Percentiles rank a stretch among this genome's conserved stretches.
These are phyloP conservation scores for Prunus campanulata DNA, from an alignment of 306 rosid species.

Conservation along the genomic window DNA sequence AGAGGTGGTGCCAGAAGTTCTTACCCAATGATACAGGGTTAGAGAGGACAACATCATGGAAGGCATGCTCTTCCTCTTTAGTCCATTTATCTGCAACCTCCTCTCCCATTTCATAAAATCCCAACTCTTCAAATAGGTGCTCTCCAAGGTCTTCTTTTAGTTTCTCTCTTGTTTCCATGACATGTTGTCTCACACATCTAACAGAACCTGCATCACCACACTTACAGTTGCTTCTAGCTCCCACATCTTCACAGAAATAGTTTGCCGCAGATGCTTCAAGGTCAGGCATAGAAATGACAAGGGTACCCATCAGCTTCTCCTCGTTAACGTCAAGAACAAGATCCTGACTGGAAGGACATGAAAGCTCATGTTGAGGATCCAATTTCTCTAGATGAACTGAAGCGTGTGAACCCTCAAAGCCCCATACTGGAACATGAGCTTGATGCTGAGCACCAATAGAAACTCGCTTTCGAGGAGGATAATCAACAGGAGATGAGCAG, in stretches of 20 bases:
- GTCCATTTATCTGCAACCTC: conserved; percentile 30
- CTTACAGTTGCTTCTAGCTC: conserved; percentile 19
- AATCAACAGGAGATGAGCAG: conserved; percentile 20
- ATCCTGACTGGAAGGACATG: background rate
- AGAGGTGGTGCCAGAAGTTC: conserved; percentile 32
- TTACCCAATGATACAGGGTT: conserved; percentile 36
- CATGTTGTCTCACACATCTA: conserved; percentile 35
- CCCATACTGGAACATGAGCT: conserved; percentile 34
- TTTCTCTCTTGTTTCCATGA: conserved; percentile 26
- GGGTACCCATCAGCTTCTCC: conserved; percentile 29
- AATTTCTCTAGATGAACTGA: conserved; percentile 4
- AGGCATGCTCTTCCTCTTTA: conserved; percentile 33
- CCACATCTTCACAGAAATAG: conserved; percentile 9
- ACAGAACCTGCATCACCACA: conserved; percentile 35
- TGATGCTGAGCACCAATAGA: conserved; percentile 40
- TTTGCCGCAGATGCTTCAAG: conserved; percentile 16
- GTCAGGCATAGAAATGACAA: conserved; percentile 30
- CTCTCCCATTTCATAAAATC: conserved; percentile 44
- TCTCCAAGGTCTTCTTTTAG: conserved; percentile 29
- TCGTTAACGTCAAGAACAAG: conserved; percentile 5
- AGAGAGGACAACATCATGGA: conserved; percentile 27
- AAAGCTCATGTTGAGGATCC: background rate
- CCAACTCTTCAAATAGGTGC: conserved; percentile 25
- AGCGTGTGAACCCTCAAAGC: conserved; percentile 21
- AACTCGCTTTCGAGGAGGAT: conserved; percentile 29